These are phyloP conservation scores for Cytospora schulzeri DNA, from an alignment of 2,329 filamentous ascomycete genomes.

Conservation along the genomic window DNA sequence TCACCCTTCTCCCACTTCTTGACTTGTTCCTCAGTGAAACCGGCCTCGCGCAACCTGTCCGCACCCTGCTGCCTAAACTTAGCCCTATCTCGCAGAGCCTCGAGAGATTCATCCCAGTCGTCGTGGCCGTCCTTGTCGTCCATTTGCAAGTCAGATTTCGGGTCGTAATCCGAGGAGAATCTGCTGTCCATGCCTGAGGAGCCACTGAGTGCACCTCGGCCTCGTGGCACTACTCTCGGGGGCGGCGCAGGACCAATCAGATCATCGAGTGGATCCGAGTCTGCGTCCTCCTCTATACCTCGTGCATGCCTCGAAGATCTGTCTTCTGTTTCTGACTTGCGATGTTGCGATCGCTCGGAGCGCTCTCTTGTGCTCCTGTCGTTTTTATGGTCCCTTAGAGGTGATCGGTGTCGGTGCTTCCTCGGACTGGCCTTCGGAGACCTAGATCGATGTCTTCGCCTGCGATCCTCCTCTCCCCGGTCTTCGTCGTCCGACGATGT, in stretches of 20 bases:
- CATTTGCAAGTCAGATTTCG: conserved; percentile 56
- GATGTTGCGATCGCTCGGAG: conserved; percentile 5
- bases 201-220: conserved; percentile 66
- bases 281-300: conserved; percentile 37
- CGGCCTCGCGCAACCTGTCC: conserved; percentile 73
- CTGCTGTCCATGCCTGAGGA: conserved; percentile 75
- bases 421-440: conserved; percentile 24
- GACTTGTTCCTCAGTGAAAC: conserved; percentile 76
- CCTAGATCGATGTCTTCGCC: conserved; percentile 23
- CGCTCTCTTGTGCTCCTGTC: conserved; percentile 3
- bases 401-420: conserved; percentile 25
- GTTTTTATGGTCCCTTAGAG: not conserved
- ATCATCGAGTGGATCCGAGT: conserved; percentile 74
- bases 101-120: conserved; percentile 79
- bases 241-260: conserved; percentile 75
- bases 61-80: conserved; percentile 76
- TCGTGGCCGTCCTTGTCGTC: conserved; percentile 54
- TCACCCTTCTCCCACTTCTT: conserved; percentile 68
- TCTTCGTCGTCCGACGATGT: conserved; percentile 35
- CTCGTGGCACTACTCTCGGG: conserved; percentile 58
- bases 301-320: conserved; percentile 8
- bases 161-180: conserved; percentile 70
- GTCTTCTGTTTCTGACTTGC: conserved; percentile 5
- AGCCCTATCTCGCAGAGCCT: conserved; percentile 77
- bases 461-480: conserved; percentile 22